Evolutionary conservation across 768 basidiomycete species (phyloP), one percentile per base, ranked within the genome.

Genomic region (Calocybe gangraenosa): DNA sequence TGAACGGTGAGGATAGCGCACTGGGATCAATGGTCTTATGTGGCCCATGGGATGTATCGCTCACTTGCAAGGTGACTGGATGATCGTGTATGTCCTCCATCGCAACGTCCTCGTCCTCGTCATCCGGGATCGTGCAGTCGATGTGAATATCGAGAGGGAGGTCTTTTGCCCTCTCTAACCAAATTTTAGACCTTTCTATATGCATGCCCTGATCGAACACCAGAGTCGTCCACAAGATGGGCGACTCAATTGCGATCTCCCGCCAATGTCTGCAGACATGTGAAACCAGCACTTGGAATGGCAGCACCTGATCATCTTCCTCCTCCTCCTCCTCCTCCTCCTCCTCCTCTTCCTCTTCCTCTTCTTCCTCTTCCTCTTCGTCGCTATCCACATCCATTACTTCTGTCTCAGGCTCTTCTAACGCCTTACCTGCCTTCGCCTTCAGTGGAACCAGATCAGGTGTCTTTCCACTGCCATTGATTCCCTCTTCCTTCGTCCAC

Each of bases 201-300:
- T 74, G 72, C 2, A 67, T 62, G 19, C 60, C 66, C 30, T 65
- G 61, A 3, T 49, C 33, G 34, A 75, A 76, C 3, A 60, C 53
- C 32, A 85, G 64, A 22, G 47, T 60, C 9, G 75, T 75, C 83
- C 83, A 86, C 14, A 85, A 67, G 7, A 65, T 63, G 0, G 80
- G 76, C 0, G 75, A 75, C 22, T 71, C 71, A 21, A 84, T 44
- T 2, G 80, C 74, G 17, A 72, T 60, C 23, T 62, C 63, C 38
- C 82, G 77, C 82, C 82, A 84, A 46, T 72, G 76, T 19, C 54
- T 63, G 58, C 82, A 84, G 8, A 83, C 74, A 52, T 82, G 82
- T 14, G 81, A 82, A 11, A 74, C 78, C 52, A 80, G 64, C 21
- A 81, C 63, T 51, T 75, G 71, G 57, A 81, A 82, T 2, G 66